Percentiles rank a stretch among this genome's conserved stretches.
Conservation (phyloP, 106 monocot species). For the Acorus calamus region DNA sequence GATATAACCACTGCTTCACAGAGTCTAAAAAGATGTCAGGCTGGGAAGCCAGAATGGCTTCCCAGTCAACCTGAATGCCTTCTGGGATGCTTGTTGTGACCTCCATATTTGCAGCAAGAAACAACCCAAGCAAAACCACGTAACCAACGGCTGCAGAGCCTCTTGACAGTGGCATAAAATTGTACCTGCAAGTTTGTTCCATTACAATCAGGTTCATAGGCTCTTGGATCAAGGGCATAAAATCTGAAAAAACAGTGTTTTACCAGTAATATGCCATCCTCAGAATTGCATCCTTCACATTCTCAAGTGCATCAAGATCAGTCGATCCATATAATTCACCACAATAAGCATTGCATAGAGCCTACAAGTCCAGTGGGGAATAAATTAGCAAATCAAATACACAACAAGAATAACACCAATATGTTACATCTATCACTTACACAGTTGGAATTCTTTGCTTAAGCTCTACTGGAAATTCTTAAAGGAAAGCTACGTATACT, state of each 20-base stretch:
- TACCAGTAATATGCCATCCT: conserved; percentile 94
- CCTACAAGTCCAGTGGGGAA: conserved; percentile 21
- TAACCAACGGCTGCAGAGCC: conserved; percentile 81
- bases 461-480: no score
- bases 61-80: conserved; percentile 87
- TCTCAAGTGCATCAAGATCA: conserved; percentile 46
- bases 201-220: neutral
- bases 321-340: conserved; percentile 53
- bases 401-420: neutral
- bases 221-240: neutral
- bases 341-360: conserved; percentile 54
- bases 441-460: no score
- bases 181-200: conserved; percentile 46
- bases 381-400: neutral
- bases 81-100: conserved; percentile 53
- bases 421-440: neutral
- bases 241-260: neutral
- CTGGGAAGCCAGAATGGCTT: conserved; percentile 62
- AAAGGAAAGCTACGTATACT: no score
- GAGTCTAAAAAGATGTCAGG: conserved; percentile 47
- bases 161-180: conserved; percentile 89
- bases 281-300: conserved; percentile 54
- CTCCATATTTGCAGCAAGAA: conserved; percentile 88
- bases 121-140: conserved; percentile 59
- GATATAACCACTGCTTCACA: conserved; percentile 64